A percentile compares a stretch with the other conserved stretches of the same genome.
Conservation (phyloP, 768 basidiomycete genomes). For the Pulveroboletus ravenelii region DNA sequence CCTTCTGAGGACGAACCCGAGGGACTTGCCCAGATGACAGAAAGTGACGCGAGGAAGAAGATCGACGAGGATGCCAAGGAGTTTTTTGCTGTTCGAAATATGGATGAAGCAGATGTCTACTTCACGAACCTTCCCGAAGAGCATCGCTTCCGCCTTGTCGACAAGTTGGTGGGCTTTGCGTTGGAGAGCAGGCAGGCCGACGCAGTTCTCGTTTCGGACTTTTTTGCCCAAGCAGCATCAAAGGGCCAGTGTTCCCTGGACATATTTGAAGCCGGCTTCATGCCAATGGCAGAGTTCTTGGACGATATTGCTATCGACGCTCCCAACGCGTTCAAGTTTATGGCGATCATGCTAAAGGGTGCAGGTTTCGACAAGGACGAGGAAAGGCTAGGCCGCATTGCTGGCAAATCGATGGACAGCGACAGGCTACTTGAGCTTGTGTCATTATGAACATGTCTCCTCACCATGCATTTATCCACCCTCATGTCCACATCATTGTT, state of each 20-base stretch:
- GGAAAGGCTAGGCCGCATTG: slow-evolving; percentile 51
- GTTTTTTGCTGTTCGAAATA: slow-evolving; percentile 77
- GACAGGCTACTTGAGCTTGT: slow-evolving; percentile 57
- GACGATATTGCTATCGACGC: slow-evolving; percentile 90
- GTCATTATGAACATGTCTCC: slow-evolving; percentile 32
- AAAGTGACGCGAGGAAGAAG: slow-evolving; percentile 65
- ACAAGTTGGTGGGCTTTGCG: slow-evolving; percentile 67
- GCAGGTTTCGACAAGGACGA: slow-evolving; percentile 56
- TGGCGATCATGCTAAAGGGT: slow-evolving; percentile 71
- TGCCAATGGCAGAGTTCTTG: slow-evolving; percentile 64
- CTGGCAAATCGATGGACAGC: slow-evolving; percentile 56
- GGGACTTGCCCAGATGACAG: slow-evolving; percentile 48
- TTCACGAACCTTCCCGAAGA: slow-evolving; percentile 67
- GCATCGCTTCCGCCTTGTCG: slow-evolving; percentile 63
- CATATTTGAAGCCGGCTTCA: slow-evolving; percentile 73
- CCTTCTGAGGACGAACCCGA: slow-evolving; percentile 50
- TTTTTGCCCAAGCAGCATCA: slow-evolving; percentile 60
- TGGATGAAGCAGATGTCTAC: slow-evolving; percentile 86
- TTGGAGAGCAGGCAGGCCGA: slow-evolving; percentile 81
- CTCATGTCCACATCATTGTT: slow-evolving; percentile 11
- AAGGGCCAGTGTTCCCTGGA: slow-evolving; percentile 57
- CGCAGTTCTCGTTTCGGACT: slow-evolving; percentile 68
- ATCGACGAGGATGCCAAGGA: slow-evolving; percentile 81
- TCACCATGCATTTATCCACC: slow-evolving; percentile 13
- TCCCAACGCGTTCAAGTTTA: slow-evolving; percentile 75